Percentiles rank a stretch among this genome's conserved stretches.
These are phyloP conservation scores for Hymenoscyphus fructigenus DNA, from an alignment of 2,329 filamentous ascomycete genomes.

Conservation along the genomic window DNA sequence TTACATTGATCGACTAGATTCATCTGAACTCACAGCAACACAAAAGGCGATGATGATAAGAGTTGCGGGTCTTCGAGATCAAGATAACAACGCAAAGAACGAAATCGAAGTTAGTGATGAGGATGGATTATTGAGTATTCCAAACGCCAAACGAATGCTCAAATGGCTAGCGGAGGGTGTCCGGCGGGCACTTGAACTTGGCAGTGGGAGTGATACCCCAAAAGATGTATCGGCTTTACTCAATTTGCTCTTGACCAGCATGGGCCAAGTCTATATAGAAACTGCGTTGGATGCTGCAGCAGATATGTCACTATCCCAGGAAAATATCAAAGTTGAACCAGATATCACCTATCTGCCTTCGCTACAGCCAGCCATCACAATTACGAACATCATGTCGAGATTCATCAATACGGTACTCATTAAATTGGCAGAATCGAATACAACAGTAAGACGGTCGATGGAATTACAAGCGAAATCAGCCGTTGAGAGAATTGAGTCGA, in stretches of 20 bases:
- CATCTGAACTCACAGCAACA: slow-evolving; percentile 80
- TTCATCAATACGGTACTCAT: slow-evolving; percentile 90
- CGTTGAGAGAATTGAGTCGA: slow-evolving; percentile 64
- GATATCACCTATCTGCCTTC: slow-evolving; percentile 81
- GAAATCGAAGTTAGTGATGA: slow-evolving; percentile 90
- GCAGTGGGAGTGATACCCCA: slow-evolving; percentile 80
- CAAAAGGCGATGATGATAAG: slow-evolving; percentile 89
- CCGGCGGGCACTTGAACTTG: slow-evolving; percentile 86
- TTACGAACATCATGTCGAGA: slow-evolving; percentile 89
- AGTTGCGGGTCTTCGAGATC: slow-evolving; percentile 78
- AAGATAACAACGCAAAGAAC: slow-evolving; percentile 68
- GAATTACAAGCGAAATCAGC: slow-evolving; percentile 62
- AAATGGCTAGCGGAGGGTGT: slow-evolving; percentile 97
- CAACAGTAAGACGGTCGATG: slow-evolving; percentile 76
- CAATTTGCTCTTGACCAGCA: slow-evolving; percentile 77
- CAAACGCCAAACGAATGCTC: slow-evolving; percentile 96
- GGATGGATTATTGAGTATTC: slow-evolving; percentile 78
- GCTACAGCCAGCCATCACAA: slow-evolving; percentile 78
- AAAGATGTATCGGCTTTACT: slow-evolving; percentile 89
- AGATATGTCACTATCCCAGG: slow-evolving; percentile 73
- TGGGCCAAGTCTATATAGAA: slow-evolving; percentile 80
- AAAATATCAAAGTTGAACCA: slow-evolving; percentile 78
- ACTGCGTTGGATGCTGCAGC: slow-evolving; percentile 67
- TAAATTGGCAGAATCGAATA: slow-evolving; percentile 82
- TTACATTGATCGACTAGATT: slow-evolving; percentile 85